phyloP scores from a whole-genome alignment of 2,329 filamentous ascomycete species.

The Aspergillus ochraceoroseus region DNA sequence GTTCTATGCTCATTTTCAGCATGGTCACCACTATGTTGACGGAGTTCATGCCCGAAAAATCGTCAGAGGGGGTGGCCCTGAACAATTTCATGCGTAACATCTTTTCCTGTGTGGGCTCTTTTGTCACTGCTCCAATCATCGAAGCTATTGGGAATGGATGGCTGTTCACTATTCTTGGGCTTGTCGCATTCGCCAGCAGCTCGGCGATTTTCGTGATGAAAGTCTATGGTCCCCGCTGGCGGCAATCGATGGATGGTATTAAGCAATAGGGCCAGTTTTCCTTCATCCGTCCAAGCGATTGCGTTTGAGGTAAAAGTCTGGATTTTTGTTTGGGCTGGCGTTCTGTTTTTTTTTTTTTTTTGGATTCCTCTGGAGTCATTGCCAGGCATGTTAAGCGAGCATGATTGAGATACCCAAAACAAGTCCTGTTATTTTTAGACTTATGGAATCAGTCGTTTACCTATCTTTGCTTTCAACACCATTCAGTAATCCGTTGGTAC shows the following conservation, averaged over 20 bases:
- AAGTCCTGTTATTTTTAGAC: too few species aligned
- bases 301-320: too few species aligned
- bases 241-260: constrained; percentile 54
- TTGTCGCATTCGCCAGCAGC: constrained; percentile 55
- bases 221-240: constrained; percentile 59
- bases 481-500: too few species aligned
- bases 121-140: constrained; percentile 68
- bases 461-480: too few species aligned
- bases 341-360: too few species aligned
- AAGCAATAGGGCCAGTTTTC: constrained; percentile 19
- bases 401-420: too few species aligned
- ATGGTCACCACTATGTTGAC: constrained; percentile 76
- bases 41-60: constrained; percentile 70
- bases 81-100: constrained; percentile 81
- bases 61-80: constrained; percentile 68
- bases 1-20: constrained; percentile 73
- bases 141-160: constrained; percentile 67
- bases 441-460: too few species aligned
- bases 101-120: constrained; percentile 64
- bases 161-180: constrained; percentile 62
- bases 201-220: constrained; percentile 59
- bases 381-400: too few species aligned
- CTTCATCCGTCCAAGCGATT: too few species aligned
- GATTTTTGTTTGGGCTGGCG: too few species aligned
- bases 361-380: too few species aligned